Evolutionary conservation across 1,284 basidiomycete species (phyloP).

Genomic region (Ceratobasidium sp.): DNA sequence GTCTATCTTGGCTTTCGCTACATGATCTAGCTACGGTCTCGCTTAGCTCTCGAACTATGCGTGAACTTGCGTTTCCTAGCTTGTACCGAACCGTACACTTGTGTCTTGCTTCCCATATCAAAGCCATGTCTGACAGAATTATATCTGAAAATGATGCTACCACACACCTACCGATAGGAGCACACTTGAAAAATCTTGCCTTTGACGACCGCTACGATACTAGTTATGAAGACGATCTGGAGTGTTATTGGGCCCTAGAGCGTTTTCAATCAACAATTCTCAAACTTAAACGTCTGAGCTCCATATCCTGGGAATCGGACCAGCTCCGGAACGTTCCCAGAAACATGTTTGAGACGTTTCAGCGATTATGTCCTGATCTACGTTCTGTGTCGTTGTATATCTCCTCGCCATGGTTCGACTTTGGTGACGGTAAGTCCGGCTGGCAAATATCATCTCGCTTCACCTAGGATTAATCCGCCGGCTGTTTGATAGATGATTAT

Average conservation of each 20-base stretch:
- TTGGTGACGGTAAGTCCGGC: not conserved
- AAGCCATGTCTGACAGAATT: not conserved
- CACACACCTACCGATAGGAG: slow-evolving; percentile 5
- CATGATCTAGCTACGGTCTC: slow-evolving; percentile 10
- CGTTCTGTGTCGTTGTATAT: slow-evolving; percentile 18
- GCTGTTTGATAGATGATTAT: slow-evolving; percentile 1
- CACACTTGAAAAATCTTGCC: slow-evolving; percentile 1
- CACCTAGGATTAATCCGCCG: not conserved
- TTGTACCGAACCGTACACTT: slow-evolving; percentile 24
- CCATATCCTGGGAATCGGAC: slow-evolving; percentile 9
- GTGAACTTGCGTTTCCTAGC: slow-evolving; percentile 16
- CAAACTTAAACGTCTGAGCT: slow-evolving; percentile 1
- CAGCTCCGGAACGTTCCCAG: slow-evolving; percentile 1
- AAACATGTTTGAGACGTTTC: not conserved
- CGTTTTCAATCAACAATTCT: not conserved
- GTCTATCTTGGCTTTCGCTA: slow-evolving; percentile 1
- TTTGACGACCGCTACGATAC: slow-evolving; percentile 4
- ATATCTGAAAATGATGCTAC: slow-evolving; percentile 9
- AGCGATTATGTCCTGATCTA: not conserved
- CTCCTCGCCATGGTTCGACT: not conserved
- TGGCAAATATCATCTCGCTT: not conserved
- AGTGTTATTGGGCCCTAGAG: not conserved
- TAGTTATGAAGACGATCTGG: not conserved
- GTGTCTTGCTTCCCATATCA: slow-evolving; percentile 6
- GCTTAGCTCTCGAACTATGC: not conserved